phyloP scores from a whole-genome alignment of 169 alveolate genomes.

The Eimeria necatrix region DNA sequence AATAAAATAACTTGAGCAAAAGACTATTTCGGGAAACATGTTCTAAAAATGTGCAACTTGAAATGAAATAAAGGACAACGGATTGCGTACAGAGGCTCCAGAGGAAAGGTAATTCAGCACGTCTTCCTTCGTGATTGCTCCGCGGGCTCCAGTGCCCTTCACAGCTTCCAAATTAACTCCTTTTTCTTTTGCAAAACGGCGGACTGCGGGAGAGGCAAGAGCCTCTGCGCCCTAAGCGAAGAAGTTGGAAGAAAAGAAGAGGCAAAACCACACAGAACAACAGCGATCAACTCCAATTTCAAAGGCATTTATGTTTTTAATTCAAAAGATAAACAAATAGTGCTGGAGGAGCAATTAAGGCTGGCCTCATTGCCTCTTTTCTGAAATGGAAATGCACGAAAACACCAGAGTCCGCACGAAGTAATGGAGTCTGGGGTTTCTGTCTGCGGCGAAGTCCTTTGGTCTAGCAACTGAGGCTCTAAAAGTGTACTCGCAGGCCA shows the following conservation, averaged over 20 bases:
- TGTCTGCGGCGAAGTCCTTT: too few relatives aligned
- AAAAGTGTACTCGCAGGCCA: too few relatives aligned
- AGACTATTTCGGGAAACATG: too few relatives aligned
- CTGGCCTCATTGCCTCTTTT: too few relatives aligned
- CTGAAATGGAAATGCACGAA: neutral
- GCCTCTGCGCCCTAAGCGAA: constrained; percentile 51
- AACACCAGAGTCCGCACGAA: neutral
- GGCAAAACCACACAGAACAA: neutral
- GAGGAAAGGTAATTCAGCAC: constrained; percentile 66
- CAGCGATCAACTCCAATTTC: neutral
- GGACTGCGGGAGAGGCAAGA: constrained; percentile 85
- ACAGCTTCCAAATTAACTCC: constrained; percentile 84
- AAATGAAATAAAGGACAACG: too few relatives aligned
- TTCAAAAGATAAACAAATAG: too few relatives aligned
- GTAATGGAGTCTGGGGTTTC: too few relatives aligned
- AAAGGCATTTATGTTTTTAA: neutral
- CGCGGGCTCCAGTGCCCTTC: constrained; percentile 84
- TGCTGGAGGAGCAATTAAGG: too few relatives aligned
- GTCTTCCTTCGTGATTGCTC: constrained; percentile 84
- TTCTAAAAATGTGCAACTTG: too few relatives aligned
- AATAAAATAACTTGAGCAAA: too few relatives aligned
- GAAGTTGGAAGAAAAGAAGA: too few relatives aligned
- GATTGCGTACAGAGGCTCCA: neutral
- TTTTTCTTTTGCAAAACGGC: constrained; percentile 85
- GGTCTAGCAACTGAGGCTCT: too few relatives aligned